Evolutionary conservation across 2,329 filamentous ascomycete species (phyloP), one percentile per base, ranked within the genome.

Genomic region (Fusarium guadeloupense): DNA sequence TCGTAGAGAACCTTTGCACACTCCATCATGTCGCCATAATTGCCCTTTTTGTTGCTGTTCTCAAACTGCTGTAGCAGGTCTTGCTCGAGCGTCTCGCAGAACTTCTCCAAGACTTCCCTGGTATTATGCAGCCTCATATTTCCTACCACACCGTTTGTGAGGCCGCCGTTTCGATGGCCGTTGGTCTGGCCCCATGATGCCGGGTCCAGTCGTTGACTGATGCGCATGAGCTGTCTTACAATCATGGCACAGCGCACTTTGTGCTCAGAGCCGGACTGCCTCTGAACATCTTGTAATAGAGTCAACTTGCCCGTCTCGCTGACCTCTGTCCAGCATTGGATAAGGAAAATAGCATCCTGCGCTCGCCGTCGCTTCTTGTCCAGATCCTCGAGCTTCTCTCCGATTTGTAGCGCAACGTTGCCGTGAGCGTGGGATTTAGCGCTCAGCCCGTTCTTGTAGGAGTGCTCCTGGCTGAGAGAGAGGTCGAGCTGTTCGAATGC

Each of bases 11-110:
- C 95, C 70, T 91, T 91, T 49, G 96, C 92, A 74, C 95, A 99
- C 74, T 98, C 95, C 78, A 92, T 89, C 96, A 99, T 99, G 70
- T 96, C 93, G 66, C 97, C 92, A 71, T 96, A 97, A 76, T 98
- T 97, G 70, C 96, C 93, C 67, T 90, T 88, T 62, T 93, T 85
- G 75, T 98, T 98, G 79, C 94, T 97, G 72, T 96, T 92, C 80
- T 99, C 96, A 77, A 99, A 99, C 71, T 97, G 94, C 74, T 93
- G 92, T 58, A 99, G 79, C 33, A 99, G 81, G 72, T 99, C 95
- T 73, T 98, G 96, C 76, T 99, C 95, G 54, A 99, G 78, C 1
- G 91, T 93, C 75, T 99, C 95, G 21, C 93, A 91, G 75, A 98
- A 99, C 74, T 97, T 97, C 76, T 99, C 95, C 52, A 99, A 90